Evolutionary conservation across 768 basidiomycete genomes (phyloP), one percentile per base, ranked within the genome.

Genomic region (Cystobasidium onofrii): DNA sequence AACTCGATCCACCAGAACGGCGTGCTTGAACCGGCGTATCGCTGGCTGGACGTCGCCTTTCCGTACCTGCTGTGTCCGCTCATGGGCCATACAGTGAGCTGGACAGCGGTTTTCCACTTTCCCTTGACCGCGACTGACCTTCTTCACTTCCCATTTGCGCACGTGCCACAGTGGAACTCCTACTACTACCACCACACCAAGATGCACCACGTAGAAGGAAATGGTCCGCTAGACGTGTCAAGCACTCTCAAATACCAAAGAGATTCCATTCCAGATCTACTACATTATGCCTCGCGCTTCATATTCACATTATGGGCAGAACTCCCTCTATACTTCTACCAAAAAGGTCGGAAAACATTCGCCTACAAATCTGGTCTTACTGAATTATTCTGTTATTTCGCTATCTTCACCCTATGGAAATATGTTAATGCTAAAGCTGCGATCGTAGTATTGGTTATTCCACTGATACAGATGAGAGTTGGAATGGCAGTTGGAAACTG

Each of bases 181-280:
- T 71, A 71, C 55, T 71, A 71, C 54, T 71, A 71, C 54, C 69
- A 71, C 36, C 69, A 71, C 55, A 71, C 34, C 15, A 36, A 71
- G 36, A 55, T 57, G 52, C 69, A 71, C 36, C 69, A 71, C 54
- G 55, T 60, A 31, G 69, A 71, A 71, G 69, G 29, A 6, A 71
- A 71, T 33, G 69, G 69, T 36, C 69, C 69, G 2, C 29, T 33
- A 17, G 69, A 71, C 69, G 46, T 71, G 6, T 55, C 50, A 20
- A 33, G 27, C 39, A 71, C 69, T 7, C 17, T 71, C 33, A 7
- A 44, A 9, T 71, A 57, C 31, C 69, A 71, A 36, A 9, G 69
- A 9, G 69, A 71, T 44, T 57, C 52, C 34, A 23, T 44, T 25
- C 13, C 33, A 31, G 29, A 71, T 39, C 39, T 71, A 12, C 2